Base-by-base conservation (phyloP, 352 stramenopile genomes). In the Phytopythium oedochilum region DNA sequence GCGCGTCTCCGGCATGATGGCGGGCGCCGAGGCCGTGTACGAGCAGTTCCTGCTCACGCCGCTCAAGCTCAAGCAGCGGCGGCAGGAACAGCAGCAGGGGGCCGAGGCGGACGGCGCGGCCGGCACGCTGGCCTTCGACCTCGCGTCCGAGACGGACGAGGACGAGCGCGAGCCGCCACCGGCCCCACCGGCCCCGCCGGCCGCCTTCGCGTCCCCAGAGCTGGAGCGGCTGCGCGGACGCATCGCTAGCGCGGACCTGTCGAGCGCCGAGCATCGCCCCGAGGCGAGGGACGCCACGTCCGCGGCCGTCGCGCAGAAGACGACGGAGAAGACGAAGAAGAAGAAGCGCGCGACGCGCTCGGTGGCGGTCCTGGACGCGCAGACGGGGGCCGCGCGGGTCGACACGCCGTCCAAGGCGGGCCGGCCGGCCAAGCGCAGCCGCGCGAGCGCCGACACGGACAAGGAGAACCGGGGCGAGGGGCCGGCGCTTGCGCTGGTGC, bases 21-120 rank as follows among this genome's bases (percentile, higher is more conserved):
- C 56, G 26, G 59, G 68, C 36, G 48, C 60, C 49, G 60, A 57
- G 12, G 69, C 64, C 60, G 71, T 82, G 34, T 82, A 82, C 59
- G 54, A 68, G 60, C 71, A 64, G 31, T 82, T 82, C 49, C 47
- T 75, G 54, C 60, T 60, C 52, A 71, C 66, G n/a, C 71, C 71
- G 32, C 64, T 82, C 50, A 70, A 70, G 42, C 67, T 82, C 43
- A 77, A 76, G 51, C 29, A 1, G 47, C 47, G 34, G 47, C 31
- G 7, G 29, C 29, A 5, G n/a, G 7, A 15, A 4, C 23, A 10
- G 17, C 26, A 51, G 26, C 12, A 31, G 28, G 26, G 25, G 8
- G 49, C 42, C 17, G 36, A 35, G 3, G 26, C 34, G 20, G 40
- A 43, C 7, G 28, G 28, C 0, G 49, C 32, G 1, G 52, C 44